Conservation (phyloP, 2,329 filamentous ascomycete genomes). For the Biscogniauxia marginata region DNA sequence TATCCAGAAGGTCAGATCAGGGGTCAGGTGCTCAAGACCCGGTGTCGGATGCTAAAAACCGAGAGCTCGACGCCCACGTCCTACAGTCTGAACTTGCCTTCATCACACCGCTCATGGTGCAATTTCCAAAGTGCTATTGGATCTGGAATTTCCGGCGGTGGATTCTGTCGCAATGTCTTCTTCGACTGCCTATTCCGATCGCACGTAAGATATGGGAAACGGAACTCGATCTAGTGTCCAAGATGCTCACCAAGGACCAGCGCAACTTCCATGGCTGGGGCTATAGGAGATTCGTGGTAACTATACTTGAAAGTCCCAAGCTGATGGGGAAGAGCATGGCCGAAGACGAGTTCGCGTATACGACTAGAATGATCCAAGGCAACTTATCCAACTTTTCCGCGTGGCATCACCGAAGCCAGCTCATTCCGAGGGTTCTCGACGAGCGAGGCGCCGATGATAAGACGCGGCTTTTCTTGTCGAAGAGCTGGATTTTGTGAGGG, state of each 20-base stretch:
- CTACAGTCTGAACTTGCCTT: conserved; percentile 77
- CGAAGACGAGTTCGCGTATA: conserved; percentile 84
- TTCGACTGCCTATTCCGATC: conserved; percentile 53
- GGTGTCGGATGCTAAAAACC: too few relatives aligned
- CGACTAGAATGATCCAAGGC: conserved; percentile 79
- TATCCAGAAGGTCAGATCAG: conserved; percentile 47
- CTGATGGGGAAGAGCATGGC: conserved; percentile 62
- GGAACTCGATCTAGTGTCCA: conserved; percentile 77
- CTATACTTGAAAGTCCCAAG: conserved; percentile 63
- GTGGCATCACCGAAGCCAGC: conserved; percentile 86
- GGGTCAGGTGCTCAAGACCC: too few relatives aligned
- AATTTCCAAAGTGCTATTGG: conserved; percentile 98
- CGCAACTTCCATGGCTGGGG: conserved; percentile 98
- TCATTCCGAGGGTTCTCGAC: conserved; percentile 73
- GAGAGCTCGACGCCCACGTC: conserved; percentile 43
- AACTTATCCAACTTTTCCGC: conserved; percentile 96
- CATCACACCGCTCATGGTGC: conserved; percentile 77
- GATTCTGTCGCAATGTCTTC: conserved; percentile 71
- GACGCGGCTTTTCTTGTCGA: conserved; percentile 67
- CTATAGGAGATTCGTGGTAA: conserved; percentile 78
- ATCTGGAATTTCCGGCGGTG: conserved; percentile 96
- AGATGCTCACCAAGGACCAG: conserved; percentile 83
- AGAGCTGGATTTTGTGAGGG: conserved; percentile 74
- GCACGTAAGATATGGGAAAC: conserved; percentile 75
- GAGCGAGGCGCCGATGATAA: conserved; percentile 65